Conservation (phyloP, 257 asterid genomes). For the Nicotiana noctiflora region DNA sequence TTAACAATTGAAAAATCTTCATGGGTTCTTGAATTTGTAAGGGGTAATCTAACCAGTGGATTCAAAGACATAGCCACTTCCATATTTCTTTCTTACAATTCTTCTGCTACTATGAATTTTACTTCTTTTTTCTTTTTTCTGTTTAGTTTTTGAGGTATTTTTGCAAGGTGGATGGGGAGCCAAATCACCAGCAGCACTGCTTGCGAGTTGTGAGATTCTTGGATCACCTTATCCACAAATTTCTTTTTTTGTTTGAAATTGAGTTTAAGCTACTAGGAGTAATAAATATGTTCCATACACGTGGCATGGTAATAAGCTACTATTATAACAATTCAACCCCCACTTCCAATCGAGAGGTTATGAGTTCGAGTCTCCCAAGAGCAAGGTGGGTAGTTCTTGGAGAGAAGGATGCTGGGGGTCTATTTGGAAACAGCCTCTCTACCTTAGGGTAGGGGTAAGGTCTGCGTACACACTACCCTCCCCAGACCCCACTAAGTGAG, state of each 20-base stretch:
- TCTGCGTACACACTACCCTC: too few species aligned
- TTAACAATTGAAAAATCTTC: slow-evolving; percentile 35
- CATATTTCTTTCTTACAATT: slow-evolving; percentile 12
- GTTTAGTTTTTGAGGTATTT: neutral
- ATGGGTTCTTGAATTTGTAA: slow-evolving; percentile 31
- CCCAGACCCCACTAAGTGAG: too few species aligned
- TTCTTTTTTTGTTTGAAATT: neutral
- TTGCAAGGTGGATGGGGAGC: slow-evolving; percentile 17
- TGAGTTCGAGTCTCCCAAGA: too few species aligned
- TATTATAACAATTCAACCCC: neutral
- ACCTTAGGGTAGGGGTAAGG: too few species aligned
- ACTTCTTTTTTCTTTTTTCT: neutral
- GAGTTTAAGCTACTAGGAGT: neutral
- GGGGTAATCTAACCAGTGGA: slow-evolving; percentile 46
- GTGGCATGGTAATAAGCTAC: neutral
- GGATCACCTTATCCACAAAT: slow-evolving; percentile 27
- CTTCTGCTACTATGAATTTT: neutral
- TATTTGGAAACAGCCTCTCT: too few species aligned
- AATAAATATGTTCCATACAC: neutral
- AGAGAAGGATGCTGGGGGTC: too few species aligned
- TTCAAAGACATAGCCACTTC: slow-evolving; percentile 67
- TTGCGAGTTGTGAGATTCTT: neutral
- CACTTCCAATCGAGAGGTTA: too few species aligned
- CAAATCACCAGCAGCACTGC: slow-evolving; percentile 14
- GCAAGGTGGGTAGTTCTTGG: too few species aligned